A percentile compares a stretch with the other conserved stretches of the same genome.
These are phyloP conservation scores for Cladosporium sp. DNA, from an alignment of 2,329 filamentous ascomycete genomes.

Conservation along the genomic window DNA sequence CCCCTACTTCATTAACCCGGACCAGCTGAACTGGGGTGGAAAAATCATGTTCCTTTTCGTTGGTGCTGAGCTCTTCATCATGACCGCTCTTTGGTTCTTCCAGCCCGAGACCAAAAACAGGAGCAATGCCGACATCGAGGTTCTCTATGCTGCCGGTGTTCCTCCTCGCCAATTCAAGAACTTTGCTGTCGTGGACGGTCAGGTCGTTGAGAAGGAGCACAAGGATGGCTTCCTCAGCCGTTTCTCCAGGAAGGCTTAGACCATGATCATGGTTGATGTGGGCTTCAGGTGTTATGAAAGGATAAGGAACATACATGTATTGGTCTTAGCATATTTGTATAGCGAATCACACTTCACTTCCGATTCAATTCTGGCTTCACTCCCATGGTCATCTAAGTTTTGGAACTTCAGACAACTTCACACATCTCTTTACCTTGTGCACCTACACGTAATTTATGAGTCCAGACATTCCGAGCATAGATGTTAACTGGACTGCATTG, in stretches of 20 bases:
- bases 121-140: slow-evolving; percentile 34
- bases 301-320: too few species aligned
- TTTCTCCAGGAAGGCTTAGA: slow-evolving; percentile 17
- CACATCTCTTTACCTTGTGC: too few species aligned
- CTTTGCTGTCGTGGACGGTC: slow-evolving; percentile 21
- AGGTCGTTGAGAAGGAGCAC: slow-evolving; percentile 20
- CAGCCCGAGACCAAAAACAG: slow-evolving; percentile 40
- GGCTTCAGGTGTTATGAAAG: slow-evolving; percentile 1
- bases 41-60: slow-evolving; percentile 38
- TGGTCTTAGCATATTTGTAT: too few species aligned
- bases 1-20: slow-evolving; percentile 37
- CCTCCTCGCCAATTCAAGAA: slow-evolving; percentile 21
- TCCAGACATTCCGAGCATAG: too few species aligned
- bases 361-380: too few species aligned
- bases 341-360: too few species aligned
- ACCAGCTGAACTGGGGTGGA: slow-evolving; percentile 37
- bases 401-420: too few species aligned
- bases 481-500: too few species aligned
- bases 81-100: slow-evolving; percentile 30
- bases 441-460: too few species aligned
- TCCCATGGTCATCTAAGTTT: too few species aligned
- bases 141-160: slow-evolving; percentile 17
- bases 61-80: slow-evolving; percentile 33
- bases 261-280: not conserved
- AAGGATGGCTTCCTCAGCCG: slow-evolving; percentile 17